Conservation (phyloP, 2,329 filamentous ascomycete genomes). For the Fusarium sulawesiense region DNA sequence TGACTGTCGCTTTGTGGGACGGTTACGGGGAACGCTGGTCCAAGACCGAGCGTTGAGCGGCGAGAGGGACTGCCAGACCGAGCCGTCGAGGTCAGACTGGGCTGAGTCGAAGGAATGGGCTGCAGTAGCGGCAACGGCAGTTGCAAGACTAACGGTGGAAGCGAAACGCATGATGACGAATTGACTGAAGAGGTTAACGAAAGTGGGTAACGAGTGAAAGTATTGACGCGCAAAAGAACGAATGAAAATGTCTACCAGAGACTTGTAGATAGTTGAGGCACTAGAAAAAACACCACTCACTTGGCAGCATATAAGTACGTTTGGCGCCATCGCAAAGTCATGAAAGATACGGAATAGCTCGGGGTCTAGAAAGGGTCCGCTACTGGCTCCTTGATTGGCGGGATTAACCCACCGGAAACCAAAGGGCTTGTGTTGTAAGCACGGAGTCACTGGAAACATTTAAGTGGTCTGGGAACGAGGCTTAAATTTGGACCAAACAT, state of each 20-base stretch:
- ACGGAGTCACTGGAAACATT: background rate
- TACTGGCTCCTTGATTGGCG: background rate
- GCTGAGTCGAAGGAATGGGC: constrained; percentile 34
- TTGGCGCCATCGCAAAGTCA: background rate
- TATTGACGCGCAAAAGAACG: constrained; percentile 5
- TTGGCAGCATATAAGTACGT: background rate
- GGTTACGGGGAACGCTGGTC: constrained; percentile 30
- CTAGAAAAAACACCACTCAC: no score
- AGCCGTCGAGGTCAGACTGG: constrained; percentile 45
- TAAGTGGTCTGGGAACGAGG: background rate
- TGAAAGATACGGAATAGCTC: background rate
- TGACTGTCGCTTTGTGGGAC: constrained; percentile 45
- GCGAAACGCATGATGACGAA: constrained; percentile 43
- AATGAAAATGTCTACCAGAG: constrained; percentile 26
- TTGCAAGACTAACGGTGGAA: constrained; percentile 32
- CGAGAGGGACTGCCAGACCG: constrained; percentile 45
- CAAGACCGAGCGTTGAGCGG: constrained; percentile 30
- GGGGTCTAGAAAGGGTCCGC: background rate
- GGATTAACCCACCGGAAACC: background rate
- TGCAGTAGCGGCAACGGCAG: constrained; percentile 41
- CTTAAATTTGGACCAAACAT: background rate
- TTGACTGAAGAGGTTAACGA: constrained; percentile 10
- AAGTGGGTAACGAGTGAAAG: background rate
- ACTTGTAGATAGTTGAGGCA: background rate
- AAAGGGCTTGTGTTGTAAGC: background rate